A percentile compares a stretch with the other conserved stretches of the same genome.
Conservation (phyloP, 1,139 yeast genomes). For the Pneumocystis canis region DNA sequence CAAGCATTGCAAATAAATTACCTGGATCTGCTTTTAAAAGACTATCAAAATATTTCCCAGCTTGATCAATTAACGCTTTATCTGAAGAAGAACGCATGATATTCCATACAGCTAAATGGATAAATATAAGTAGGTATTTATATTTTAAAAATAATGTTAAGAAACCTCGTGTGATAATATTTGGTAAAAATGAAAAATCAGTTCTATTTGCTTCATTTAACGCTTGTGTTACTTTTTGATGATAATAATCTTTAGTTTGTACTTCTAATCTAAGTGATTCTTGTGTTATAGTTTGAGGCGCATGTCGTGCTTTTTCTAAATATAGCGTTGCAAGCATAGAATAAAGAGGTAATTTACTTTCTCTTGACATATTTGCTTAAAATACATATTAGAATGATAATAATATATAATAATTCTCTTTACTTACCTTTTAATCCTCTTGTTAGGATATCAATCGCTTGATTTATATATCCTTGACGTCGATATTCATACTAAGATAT, state of each 20-base stretch:
- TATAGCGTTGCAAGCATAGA: constrained; percentile 64
- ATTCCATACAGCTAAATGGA: background rate
- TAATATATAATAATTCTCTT: background rate
- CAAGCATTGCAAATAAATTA: constrained; percentile 65
- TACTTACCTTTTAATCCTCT: constrained; percentile 38
- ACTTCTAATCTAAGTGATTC: constrained; percentile 21
- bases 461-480: constrained; percentile 41
- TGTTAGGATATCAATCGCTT: constrained; percentile 49
- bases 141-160: constrained; percentile 23
- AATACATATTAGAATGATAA: background rate
- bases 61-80: constrained; percentile 15
- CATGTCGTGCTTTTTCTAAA: constrained; percentile 34
- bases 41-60: constrained; percentile 23
- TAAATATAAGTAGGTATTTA: constrained; percentile 6
- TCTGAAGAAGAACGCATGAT: constrained; percentile 4
- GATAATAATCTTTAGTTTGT: constrained; percentile 21
- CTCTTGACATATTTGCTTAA: constrained; percentile 20
- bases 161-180: constrained; percentile 44
- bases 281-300: constrained; percentile 18
- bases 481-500: constrained; percentile 46
- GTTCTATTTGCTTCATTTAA: constrained; percentile 25
- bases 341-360: constrained; percentile 42
- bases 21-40: constrained; percentile 27
- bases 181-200: constrained; percentile 34
- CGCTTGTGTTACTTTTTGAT: constrained; percentile 25